Conservation (phyloP, 1,139 yeast genomes). For the Pichia sp. region DNA sequence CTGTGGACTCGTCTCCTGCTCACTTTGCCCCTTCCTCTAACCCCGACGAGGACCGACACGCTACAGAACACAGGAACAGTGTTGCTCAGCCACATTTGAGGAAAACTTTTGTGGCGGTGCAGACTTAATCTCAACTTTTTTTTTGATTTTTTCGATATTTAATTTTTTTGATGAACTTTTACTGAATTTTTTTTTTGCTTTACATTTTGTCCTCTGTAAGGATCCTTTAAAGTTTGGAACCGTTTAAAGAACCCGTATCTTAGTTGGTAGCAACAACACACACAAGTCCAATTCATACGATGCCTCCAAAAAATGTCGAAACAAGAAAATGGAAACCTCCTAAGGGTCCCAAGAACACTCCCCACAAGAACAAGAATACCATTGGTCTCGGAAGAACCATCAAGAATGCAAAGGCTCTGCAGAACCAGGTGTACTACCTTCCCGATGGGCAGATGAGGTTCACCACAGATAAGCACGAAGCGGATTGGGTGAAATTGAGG, state of each 20-base stretch:
- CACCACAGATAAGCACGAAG: slow-evolving; percentile 78
- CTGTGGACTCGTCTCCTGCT: too few relatives aligned
- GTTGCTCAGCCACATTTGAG: too few relatives aligned
- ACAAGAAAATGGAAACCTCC: slow-evolving; percentile 65
- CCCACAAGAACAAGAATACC: slow-evolving; percentile 73
- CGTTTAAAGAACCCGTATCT: too few relatives aligned
- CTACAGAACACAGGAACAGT: too few relatives aligned
- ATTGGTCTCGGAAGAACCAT: slow-evolving; percentile 86
- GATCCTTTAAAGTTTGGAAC: too few relatives aligned
- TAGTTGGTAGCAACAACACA: background rate
- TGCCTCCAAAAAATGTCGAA: slow-evolving; percentile 43
- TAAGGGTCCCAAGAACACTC: slow-evolving; percentile 88
- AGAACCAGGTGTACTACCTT: slow-evolving; percentile 62
- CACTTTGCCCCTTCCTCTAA: too few relatives aligned
- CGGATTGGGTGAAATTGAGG: slow-evolving; percentile 82
- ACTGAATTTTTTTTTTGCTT: background rate
- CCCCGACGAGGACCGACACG: too few relatives aligned
- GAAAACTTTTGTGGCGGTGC: background rate
- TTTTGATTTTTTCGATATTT: background rate
- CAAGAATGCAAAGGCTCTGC: slow-evolving; percentile 66
- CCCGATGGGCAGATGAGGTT: slow-evolving; percentile 87
- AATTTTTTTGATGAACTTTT: background rate
- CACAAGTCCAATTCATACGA: slow-evolving; percentile 4
- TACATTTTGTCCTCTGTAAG: background rate
- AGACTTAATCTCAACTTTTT: background rate